Conservation (phyloP, 2,329 filamentous ascomycete species). For the Truncatella angustata region DNA sequence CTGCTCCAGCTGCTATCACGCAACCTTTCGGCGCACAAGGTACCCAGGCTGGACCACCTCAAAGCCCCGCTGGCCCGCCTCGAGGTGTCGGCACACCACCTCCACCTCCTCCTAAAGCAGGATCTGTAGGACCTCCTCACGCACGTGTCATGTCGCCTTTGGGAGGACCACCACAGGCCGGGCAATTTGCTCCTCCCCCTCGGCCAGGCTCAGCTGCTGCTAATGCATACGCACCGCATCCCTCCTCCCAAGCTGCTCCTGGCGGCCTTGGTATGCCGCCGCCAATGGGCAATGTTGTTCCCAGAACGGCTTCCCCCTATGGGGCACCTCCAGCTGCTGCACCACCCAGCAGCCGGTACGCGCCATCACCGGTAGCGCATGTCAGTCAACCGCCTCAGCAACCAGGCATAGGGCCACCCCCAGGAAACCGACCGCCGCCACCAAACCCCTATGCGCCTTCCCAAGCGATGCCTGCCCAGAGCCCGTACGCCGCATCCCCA, state of each 20-base stretch:
- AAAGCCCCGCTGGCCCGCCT: constrained; percentile 57
- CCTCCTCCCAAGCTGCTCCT: constrained; percentile 36
- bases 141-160: constrained; percentile 73
- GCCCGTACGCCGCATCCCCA: constrained; percentile 62
- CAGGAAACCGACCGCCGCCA: constrained; percentile 44
- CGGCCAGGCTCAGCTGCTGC: constrained; percentile 57
- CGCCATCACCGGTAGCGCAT: constrained; percentile 59
- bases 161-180: constrained; percentile 50
- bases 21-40: constrained; percentile 73
- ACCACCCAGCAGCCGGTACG: constrained; percentile 74
- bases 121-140: constrained; percentile 55
- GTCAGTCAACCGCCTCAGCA: constrained; percentile 42
- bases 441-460: constrained; percentile 47
- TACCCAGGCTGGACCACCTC: constrained; percentile 50
- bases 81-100: constrained; percentile 69
- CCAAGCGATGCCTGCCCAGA: constrained; percentile 42
- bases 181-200: constrained; percentile 40
- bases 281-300: constrained; percentile 51
- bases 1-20: constrained; percentile 65
- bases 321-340: constrained; percentile 71
- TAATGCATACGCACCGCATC: constrained; percentile 64
- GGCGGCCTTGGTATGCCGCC: constrained; percentile 35
- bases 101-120: constrained; percentile 73
- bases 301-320: constrained; percentile 81
- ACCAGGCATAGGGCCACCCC: constrained; percentile 26